Evolutionary conservation across 2,329 filamentous ascomycete genomes (phyloP), one percentile per base, ranked within the genome.

Genomic region (Verticillium alfalfae): DNA sequence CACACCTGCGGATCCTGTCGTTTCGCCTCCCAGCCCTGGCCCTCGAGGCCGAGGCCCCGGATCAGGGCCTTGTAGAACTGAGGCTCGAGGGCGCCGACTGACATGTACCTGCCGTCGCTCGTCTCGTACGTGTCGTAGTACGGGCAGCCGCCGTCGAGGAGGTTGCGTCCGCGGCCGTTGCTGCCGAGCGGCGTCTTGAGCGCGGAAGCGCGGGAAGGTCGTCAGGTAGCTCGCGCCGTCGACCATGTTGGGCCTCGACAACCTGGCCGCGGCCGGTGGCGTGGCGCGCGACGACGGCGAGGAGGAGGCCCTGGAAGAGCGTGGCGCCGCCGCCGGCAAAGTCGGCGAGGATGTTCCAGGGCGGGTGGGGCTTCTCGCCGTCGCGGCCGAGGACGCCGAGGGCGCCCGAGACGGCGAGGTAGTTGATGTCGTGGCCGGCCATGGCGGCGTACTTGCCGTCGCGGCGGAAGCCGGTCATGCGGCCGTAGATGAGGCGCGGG

Each of bases 351-450:
- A 98, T 82, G 70, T 98, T 98, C 6, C 81, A 86, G 0, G 95
- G 95, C 18, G 93, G 84, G 64, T 89, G 88, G 1, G 94, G 94
- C 66, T 85, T 87, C 70, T 88, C 84, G 16, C 81, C 83, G 34
- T 79, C 78, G 0, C 90, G 81, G 1, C 94, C 94, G 3, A 98
- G 84, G 75, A 97, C 80, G 0, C 84, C 83, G 34, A 98, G 77
- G 1, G 90, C 88, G 0, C 94, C 94, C 0, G 89, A 90, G 0
- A 97, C 91, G 57, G 93, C 92, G 52, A 98, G 88, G 75, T 98
- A 98, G 72, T 98, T 97, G 74, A 97, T 97, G 73, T 97, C 93
- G 72, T 97, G 93, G 55, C 93, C 93, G 0, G 93, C 93, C 93
- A 97, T 97, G 69, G 84, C 78, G 57, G 84, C 85, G 76, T 97